Percentiles rank a stretch among this genome's conserved stretches.
These are phyloP conservation scores for Saccharomycopsis amapae DNA, from an alignment of 805 yeast genomes.

Conservation along the genomic window DNA sequence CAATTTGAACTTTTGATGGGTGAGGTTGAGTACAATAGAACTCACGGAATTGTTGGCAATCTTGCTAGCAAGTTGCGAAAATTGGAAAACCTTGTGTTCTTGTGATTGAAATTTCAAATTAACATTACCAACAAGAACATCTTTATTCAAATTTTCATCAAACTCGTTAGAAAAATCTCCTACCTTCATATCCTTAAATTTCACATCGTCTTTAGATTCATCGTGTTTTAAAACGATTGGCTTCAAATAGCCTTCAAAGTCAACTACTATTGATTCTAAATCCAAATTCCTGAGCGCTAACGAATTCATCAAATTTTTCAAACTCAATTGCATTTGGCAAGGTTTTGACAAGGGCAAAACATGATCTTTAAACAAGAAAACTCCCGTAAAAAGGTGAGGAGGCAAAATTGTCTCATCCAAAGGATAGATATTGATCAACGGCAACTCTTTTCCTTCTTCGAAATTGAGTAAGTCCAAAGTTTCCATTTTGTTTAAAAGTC, in stretches of 20 bases:
- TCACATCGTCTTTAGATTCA: conserved; percentile 1
- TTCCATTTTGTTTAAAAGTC: not conserved
- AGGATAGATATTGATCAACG: conserved; percentile 25
- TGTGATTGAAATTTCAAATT: conserved; percentile 8
- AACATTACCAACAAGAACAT: conserved; percentile 15
- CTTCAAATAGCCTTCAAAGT: conserved; percentile 13
- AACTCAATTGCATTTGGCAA: conserved; percentile 28
- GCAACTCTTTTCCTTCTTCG: conserved; percentile 8
- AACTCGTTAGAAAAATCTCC: not conserved
- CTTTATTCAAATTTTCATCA: not conserved
- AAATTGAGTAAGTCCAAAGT: conserved; percentile 9
- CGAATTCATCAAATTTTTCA: conserved; percentile 21
- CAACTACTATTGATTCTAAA: conserved; percentile 9
- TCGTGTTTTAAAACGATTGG: conserved; percentile 25
- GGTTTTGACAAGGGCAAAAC: conserved; percentile 23
- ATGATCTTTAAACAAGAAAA: conserved; percentile 23
- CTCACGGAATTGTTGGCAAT: conserved; percentile 26
- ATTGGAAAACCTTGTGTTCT: conserved; percentile 15
- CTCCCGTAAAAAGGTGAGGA: conserved; percentile 25
- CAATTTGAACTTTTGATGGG: conserved; percentile 10
- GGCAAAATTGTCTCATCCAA: conserved; percentile 20
- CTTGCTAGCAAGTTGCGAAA: conserved; percentile 21
- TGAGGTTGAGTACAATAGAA: conserved; percentile 11
- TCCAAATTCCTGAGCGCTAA: conserved; percentile 1
- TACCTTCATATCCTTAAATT: conserved; percentile 18